Percentiles rank a stretch among this genome's conserved stretches.
Evolutionary conservation across 2,329 filamentous ascomycete genomes (phyloP).

Genomic region (Colletotrichum lindemuthianum): DNA sequence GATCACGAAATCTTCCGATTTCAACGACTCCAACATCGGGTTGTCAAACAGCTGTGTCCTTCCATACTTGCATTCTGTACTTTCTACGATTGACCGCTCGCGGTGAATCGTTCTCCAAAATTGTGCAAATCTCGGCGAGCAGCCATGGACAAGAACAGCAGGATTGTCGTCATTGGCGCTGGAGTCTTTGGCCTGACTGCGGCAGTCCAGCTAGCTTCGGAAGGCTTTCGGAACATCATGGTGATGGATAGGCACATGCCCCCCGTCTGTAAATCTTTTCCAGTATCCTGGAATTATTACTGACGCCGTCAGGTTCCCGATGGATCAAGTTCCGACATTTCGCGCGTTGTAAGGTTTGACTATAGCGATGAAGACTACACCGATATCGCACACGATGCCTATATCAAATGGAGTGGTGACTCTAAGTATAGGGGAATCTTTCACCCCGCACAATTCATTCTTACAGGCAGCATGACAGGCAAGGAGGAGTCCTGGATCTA

Average conservation of each 20-base stretch:
- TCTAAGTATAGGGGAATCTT: slow-evolving; percentile 36
- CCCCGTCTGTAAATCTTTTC: slow-evolving; percentile 36
- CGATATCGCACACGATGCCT: slow-evolving; percentile 59
- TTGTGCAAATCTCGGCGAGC: no score
- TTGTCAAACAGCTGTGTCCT: no score
- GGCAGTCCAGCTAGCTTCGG: slow-evolving; percentile 39
- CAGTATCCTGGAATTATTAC: neutral
- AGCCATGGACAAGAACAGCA: slow-evolving; percentile 4
- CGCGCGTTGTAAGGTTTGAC: slow-evolving; percentile 58
- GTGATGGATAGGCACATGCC: slow-evolving; percentile 48
- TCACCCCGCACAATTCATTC: neutral
- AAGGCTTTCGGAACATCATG: slow-evolving; percentile 46
- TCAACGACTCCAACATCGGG: no score
- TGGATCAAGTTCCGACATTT: slow-evolving; percentile 51
- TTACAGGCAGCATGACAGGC: slow-evolving; percentile 30
- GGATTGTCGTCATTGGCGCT: slow-evolving; percentile 42
- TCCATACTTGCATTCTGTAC: no score
- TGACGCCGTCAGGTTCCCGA: slow-evolving; percentile 39
- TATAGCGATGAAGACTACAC: slow-evolving; percentile 71
- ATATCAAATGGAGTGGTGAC: slow-evolving; percentile 41
- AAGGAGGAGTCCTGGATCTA: slow-evolving; percentile 19
- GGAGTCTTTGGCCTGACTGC: slow-evolving; percentile 45
- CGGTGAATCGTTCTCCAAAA: no score
- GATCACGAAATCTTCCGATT: no score
- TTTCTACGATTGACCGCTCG: no score